Evolutionary conservation across 305 asterid species (phyloP).

Genomic region (Salvia sclarea): DNA sequence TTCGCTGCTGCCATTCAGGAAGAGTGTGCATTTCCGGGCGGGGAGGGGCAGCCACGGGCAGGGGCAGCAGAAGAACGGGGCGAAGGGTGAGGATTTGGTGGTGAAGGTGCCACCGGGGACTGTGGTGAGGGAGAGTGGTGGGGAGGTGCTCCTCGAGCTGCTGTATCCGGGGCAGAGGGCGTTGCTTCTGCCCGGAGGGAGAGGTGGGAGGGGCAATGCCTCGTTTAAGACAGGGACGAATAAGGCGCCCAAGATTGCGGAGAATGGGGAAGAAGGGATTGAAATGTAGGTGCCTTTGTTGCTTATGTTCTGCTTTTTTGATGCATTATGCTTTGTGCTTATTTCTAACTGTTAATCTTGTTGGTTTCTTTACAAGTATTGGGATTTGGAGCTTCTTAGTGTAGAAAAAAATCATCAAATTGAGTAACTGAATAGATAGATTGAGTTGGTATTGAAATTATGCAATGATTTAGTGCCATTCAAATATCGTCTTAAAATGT

Average conservation of each 20-base stretch:
- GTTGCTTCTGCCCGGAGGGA: conserved; percentile 78
- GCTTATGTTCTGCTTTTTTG: conserved; percentile 1
- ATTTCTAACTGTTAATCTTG: background rate
- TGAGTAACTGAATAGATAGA: too few species aligned
- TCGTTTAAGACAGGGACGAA: conserved; percentile 79
- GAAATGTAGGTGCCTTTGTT: conserved; percentile 62
- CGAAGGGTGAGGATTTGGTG: conserved; percentile 77
- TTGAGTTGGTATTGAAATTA: background rate
- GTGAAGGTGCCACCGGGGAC: conserved; percentile 95
- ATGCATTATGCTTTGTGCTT: conserved; percentile 6
- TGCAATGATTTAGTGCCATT: background rate
- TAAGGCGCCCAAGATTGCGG: conserved; percentile 91
- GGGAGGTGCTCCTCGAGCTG: conserved; percentile 69
- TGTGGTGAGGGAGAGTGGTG: conserved; percentile 68
- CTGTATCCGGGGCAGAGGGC: conserved; percentile 80
- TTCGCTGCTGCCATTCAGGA: conserved; percentile 80
- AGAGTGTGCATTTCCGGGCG: conserved; percentile 72
- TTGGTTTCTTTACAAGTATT: conserved; percentile 4
- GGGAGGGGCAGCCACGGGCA: conserved; percentile 90
- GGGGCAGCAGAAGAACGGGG: conserved; percentile 73
- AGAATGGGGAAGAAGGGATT: conserved; percentile 87
- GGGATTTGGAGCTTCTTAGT: conserved; percentile 2
- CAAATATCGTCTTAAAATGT: background rate
- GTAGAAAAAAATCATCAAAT: background rate
- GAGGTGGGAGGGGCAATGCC: conserved; percentile 94